Conservation (phyloP, 2,329 filamentous ascomycete species). For the Aspergillus bombycis region DNA sequence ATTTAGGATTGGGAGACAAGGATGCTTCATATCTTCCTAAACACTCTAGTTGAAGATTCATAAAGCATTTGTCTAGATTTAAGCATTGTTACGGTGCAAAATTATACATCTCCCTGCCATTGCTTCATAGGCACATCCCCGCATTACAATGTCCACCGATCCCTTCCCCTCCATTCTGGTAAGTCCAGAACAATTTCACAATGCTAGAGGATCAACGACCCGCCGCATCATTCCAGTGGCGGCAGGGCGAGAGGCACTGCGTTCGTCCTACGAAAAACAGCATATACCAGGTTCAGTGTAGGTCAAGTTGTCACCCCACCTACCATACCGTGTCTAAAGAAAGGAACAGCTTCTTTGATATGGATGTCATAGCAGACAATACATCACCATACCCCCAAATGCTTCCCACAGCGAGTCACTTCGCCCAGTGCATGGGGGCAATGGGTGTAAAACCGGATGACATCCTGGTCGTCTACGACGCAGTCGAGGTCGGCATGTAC, state of each 20-base stretch:
- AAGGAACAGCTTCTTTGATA: constrained; percentile 32
- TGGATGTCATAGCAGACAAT: constrained; percentile 28
- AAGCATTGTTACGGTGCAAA: too few relatives aligned
- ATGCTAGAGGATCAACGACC: background rate
- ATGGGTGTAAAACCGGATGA: constrained; percentile 27
- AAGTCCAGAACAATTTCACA: constrained; percentile 18
- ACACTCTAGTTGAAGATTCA: too few relatives aligned
- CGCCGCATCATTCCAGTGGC: constrained; percentile 30
- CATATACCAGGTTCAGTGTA: constrained; percentile 32
- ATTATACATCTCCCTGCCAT: background rate
- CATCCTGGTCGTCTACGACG: constrained; percentile 34
- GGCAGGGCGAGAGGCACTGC: constrained; percentile 21
- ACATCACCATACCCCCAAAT: constrained; percentile 32
- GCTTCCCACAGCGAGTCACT: constrained; percentile 29
- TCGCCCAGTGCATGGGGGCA: constrained; percentile 22
- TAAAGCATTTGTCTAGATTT: too few relatives aligned
- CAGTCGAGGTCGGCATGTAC: constrained; percentile 32
- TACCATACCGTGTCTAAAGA: background rate
- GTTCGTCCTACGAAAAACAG: constrained; percentile 17
- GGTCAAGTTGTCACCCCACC: background rate
- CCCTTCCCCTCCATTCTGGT: constrained; percentile 18
- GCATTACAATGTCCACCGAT: background rate
- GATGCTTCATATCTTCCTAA: background rate
- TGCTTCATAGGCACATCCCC: background rate
- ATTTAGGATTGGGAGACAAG: background rate